Conservation (phyloP, 148 eudicot species). For the Cornus kousa region DNA sequence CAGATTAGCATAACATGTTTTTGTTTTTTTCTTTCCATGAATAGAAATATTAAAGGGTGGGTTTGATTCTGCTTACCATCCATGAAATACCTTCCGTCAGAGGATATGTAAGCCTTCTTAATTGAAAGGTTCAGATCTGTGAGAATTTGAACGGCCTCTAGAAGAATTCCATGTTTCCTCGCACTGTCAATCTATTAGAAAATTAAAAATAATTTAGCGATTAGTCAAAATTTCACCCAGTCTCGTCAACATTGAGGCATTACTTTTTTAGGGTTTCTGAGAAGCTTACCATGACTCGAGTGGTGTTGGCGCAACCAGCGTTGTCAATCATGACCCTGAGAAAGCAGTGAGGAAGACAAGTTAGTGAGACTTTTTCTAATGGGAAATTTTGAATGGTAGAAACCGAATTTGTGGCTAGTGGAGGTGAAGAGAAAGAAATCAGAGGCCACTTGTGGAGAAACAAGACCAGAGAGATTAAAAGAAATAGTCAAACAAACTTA, state of each 20-base stretch:
- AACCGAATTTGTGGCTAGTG: neutral
- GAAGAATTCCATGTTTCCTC: slow-evolving; percentile 80
- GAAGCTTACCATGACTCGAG: slow-evolving; percentile 67
- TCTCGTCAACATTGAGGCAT: neutral
- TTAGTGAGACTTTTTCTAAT: neutral
- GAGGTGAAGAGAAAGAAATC: too few relatives aligned
- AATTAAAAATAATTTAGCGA: slow-evolving; percentile 2
- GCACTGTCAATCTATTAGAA: slow-evolving; percentile 71
- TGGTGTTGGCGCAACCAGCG: slow-evolving; percentile 66
- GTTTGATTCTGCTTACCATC: slow-evolving; percentile 52
- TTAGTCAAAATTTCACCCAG: neutral
- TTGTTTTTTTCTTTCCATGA: neutral
- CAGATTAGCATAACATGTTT: too few relatives aligned
- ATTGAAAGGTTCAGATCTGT: slow-evolving; percentile 83
- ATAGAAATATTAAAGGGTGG: neutral
- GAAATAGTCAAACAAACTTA: slow-evolving; percentile 12
- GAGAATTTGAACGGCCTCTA: slow-evolving; percentile 90
- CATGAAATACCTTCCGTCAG: slow-evolving; percentile 96
- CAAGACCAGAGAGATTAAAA: neutral
- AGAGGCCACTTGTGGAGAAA: slow-evolving; percentile 1
- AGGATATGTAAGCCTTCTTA: slow-evolving; percentile 81
- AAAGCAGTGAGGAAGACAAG: neutral
- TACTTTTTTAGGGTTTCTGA: neutral
- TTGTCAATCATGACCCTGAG: slow-evolving; percentile 86
- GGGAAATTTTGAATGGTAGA: slow-evolving; percentile 15